Conservation (phyloP, 2,329 filamentous ascomycete species). For the Pyrenophora teres region DNA sequence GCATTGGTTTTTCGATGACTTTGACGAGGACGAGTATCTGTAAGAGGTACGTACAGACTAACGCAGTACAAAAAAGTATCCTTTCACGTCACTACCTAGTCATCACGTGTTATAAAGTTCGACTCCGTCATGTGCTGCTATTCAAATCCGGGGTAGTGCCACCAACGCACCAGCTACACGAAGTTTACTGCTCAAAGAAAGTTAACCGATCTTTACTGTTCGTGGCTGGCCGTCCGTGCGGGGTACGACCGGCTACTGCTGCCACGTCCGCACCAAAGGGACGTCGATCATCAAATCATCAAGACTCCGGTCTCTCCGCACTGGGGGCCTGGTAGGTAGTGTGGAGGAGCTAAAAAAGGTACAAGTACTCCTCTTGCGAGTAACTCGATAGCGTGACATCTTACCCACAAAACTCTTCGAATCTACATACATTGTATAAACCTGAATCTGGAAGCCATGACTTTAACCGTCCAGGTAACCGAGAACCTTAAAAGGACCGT, state of each 20-base stretch:
- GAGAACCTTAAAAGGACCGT: conserved; percentile 14
- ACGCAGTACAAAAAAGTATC: no score
- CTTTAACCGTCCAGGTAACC: conserved; percentile 3
- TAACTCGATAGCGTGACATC: neutral
- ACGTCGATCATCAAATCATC: neutral
- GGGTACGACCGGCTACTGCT: neutral
- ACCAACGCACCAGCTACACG: no score
- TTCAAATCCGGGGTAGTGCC: no score
- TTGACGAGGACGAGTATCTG: conserved; percentile 37
- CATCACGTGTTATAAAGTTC: no score
- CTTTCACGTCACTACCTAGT: no score
- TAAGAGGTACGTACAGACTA: no score
- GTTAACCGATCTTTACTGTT: no score
- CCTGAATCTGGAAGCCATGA: neutral
- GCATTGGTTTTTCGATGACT: conserved; percentile 41
- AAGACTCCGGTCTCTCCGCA: neutral
- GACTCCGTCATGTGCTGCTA: no score
- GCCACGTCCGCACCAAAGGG: neutral
- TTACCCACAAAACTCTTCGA: neutral
- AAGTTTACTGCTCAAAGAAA: no score
- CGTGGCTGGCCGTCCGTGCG: neutral
- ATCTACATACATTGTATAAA: neutral
- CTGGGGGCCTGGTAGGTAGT: neutral
- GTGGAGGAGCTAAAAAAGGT: neutral
- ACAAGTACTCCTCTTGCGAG: neutral